Evolutionary conservation across 495 filamentous ascomycete genomes (phyloP), one percentile per base, ranked within the genome.

Genomic region (Penicillium turbatum): DNA sequence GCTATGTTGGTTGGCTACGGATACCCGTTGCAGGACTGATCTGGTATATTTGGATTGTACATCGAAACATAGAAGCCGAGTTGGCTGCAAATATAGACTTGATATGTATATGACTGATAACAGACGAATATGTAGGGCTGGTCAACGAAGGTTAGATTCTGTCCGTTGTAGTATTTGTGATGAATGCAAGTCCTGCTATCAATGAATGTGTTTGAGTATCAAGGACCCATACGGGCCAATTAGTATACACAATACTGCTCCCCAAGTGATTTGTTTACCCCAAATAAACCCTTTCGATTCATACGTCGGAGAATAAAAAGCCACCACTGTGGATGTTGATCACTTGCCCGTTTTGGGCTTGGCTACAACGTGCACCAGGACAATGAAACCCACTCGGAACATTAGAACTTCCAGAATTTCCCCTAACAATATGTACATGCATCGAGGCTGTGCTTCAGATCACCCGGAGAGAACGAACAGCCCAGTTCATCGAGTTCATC

Each of bases 1-100:
- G 66, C 66, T 36, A 34, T 72, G 54, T 35, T 74, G 54, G 54
- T 72, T 21, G 66, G 68, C 30, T 69, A 68, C 53, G 68, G 60
- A 13, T 65, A 67, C 32, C 68, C 72, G 3, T 7, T 65, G 12
- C 37, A 57, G 26, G 53, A 65, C 24, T 64, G 21, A 60, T 44
- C 8, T 27, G 26, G 16, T 10, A 12, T 4, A 30, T 27, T 10
- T 32, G 27, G 11, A 32, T 15, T 41, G 36, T 32, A 32, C n/a
- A 41, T 32, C n/a, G 6, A 29, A 31, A 12, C 16, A 24, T 32
- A 32, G 12, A 39, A 10, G 3, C 6, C 6, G 12, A 34, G 13
- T 32, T 5, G 9, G 35, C 13, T 34, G 6, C 16, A 24, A 24
- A 43, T 13, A 51, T 34, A 51, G 19, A 37, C 32, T 11, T 10